These are phyloP conservation scores for Piromyces sp. DNA, from an alignment of 192 early-diverging fungal species.

Conservation along the genomic window DNA sequence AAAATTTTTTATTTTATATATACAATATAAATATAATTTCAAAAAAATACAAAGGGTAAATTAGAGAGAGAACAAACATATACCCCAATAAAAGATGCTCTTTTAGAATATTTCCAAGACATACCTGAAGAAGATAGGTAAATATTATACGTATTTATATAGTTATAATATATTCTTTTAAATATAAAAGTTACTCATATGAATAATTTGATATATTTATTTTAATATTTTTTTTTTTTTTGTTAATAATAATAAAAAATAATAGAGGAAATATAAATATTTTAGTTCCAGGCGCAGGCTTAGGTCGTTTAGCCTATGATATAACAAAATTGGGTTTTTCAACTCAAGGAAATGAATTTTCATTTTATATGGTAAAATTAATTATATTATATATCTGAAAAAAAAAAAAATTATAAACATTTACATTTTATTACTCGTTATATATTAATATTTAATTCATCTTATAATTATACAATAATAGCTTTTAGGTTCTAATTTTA, in stretches of 20 bases:
- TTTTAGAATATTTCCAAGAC: constrained; percentile 37
- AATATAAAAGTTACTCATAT: too few species aligned
- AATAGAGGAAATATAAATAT: constrained; percentile 45
- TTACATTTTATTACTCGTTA: too few species aligned
- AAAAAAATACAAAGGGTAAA: constrained; percentile 26
- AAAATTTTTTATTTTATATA: too few species aligned
- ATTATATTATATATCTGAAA: background rate
- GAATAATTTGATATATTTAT: too few species aligned
- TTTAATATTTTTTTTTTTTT: too few species aligned
- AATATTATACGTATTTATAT: too few species aligned
- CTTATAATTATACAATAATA: background rate
- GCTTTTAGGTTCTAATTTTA: constrained; percentile 79
- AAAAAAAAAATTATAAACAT: too few species aligned
- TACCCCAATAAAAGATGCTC: constrained; percentile 52
- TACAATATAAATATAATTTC: background rate
- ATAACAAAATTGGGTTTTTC: constrained; percentile 46
- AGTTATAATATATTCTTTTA: background rate
- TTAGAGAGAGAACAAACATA: constrained; percentile 64
- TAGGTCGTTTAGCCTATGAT: constrained; percentile 85
- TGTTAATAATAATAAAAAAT: background rate
- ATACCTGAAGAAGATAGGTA: constrained; percentile 30
- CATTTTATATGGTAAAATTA: constrained; percentile 69
- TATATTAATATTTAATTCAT: background rate
- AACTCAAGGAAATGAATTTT: constrained; percentile 77
- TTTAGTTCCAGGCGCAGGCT: constrained; percentile 86